Conservation (phyloP, 1,139 yeast species). For the Hanseniaspora sp. region DNA sequence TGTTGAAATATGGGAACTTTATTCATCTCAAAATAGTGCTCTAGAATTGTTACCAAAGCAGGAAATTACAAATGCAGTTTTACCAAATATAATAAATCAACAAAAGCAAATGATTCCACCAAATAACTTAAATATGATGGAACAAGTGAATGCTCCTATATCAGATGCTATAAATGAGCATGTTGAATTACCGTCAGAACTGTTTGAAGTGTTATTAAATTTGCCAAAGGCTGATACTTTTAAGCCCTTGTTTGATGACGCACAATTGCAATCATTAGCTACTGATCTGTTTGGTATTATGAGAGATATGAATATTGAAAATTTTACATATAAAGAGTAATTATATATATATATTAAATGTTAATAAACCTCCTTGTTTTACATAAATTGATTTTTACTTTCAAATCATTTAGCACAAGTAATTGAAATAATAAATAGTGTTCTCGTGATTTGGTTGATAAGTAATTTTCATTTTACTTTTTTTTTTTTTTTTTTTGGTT, state of each 20-base stretch:
- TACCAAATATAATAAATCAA: not conserved
- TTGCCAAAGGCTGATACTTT: slow-evolving; percentile 6
- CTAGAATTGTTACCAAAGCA: not conserved
- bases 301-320: slow-evolving; percentile 13
- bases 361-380: too few relatives aligned
- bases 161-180: not conserved
- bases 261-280: slow-evolving; percentile 6
- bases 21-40: slow-evolving; percentile 1
- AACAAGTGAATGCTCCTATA: not conserved
- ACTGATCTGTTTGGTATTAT: slow-evolving; percentile 11
- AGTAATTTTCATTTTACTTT: too few relatives aligned
- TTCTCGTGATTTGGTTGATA: too few relatives aligned
- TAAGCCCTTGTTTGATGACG: slow-evolving; percentile 7
- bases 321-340: slow-evolving; percentile 5
- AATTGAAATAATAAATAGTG: too few relatives aligned
- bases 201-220: slow-evolving; percentile 12
- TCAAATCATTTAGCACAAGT: too few relatives aligned
- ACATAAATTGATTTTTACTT: too few relatives aligned
- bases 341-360: too few relatives aligned
- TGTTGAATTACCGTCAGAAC: slow-evolving; percentile 8
- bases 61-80: not conserved
- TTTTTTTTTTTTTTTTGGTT: too few relatives aligned
- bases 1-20: slow-evolving; percentile 10
- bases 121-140: not conserved
- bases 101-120: not conserved